A percentile compares a stretch with the other conserved stretches of the same genome.
These are phyloP conservation scores for Neoboletus brunneissimus DNA, from an alignment of 768 basidiomycete species.

Conservation along the genomic window DNA sequence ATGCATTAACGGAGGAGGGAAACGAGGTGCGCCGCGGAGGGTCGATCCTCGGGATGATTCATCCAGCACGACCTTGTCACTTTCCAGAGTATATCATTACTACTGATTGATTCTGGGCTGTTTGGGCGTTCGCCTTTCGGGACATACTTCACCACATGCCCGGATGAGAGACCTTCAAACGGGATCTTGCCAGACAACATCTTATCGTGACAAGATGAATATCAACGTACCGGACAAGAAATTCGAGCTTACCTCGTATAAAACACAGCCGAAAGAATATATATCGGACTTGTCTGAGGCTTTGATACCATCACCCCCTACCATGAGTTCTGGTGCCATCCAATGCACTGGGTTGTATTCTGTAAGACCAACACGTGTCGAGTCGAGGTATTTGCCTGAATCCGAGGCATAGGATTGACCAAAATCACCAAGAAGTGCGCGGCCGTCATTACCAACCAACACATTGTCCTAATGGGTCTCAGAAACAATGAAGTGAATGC, in stretches of 20 bases:
- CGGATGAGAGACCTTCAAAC: neutral
- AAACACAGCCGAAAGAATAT: conserved; percentile 28
- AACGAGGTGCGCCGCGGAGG: conserved; percentile 6
- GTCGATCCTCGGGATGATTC: conserved; percentile 7
- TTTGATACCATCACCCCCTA: conserved; percentile 1
- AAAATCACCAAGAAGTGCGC: conserved; percentile 27
- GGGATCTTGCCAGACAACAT: conserved; percentile 18
- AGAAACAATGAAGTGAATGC: neutral
- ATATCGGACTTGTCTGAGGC: conserved; percentile 19
- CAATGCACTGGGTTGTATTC: conserved; percentile 12
- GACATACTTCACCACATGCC: neutral
- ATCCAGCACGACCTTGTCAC: conserved; percentile 10
- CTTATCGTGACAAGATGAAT: conserved; percentile 8
- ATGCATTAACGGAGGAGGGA: neutral
- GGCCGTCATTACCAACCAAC: conserved; percentile 12
- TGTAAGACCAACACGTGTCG: conserved; percentile 18
- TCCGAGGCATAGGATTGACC: conserved; percentile 27
- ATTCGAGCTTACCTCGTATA: conserved; percentile 28
- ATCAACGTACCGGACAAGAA: neutral
- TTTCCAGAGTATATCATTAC: conserved; percentile 17
- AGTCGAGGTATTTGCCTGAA: conserved; percentile 24
- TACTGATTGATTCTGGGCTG: conserved; percentile 5
- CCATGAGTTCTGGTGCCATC: conserved; percentile 30
- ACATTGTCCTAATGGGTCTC: conserved; percentile 22
- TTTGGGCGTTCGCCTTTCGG: neutral